These are phyloP conservation scores for Penicillium subrubescens DNA, from an alignment of 495 filamentous ascomycete genomes.

Conservation along the genomic window DNA sequence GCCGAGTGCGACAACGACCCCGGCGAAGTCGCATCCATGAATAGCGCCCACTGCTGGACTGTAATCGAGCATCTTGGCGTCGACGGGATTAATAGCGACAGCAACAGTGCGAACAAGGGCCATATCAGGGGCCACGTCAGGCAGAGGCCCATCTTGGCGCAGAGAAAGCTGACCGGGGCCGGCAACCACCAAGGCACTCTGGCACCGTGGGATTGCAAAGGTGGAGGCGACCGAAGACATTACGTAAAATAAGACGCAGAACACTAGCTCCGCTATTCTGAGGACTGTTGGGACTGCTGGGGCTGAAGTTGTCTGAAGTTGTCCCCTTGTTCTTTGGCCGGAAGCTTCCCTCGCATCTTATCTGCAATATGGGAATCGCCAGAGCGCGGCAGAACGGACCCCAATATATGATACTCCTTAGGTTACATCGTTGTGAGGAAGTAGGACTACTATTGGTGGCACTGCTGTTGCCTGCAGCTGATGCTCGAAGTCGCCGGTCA, in stretches of 20 bases:
- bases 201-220: neutral
- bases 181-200: neutral
- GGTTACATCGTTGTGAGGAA: neutral
- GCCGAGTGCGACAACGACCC: conserved; percentile 33
- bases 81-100: conserved; percentile 46
- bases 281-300: neutral
- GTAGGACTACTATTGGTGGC: neutral
- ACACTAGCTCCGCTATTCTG: neutral
- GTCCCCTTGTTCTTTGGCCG: neutral
- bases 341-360: neutral
- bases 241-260: neutral
- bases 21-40: conserved; percentile 46
- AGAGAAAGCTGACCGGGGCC: neutral
- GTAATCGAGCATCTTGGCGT: conserved; percentile 42
- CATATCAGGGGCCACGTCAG: neutral
- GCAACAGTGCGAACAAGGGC: conserved; percentile 15
- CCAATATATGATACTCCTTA: neutral
- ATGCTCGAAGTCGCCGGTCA: neutral
- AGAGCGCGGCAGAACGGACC: neutral
- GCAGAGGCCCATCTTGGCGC: neutral
- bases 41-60: conserved; percentile 28
- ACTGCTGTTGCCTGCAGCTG: neutral
- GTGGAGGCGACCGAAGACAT: neutral
- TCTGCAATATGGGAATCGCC: neutral
- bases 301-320: neutral